These are phyloP conservation scores for Primulina tabacum DNA, from an alignment of 257 asterid genomes.

Conservation along the genomic window DNA sequence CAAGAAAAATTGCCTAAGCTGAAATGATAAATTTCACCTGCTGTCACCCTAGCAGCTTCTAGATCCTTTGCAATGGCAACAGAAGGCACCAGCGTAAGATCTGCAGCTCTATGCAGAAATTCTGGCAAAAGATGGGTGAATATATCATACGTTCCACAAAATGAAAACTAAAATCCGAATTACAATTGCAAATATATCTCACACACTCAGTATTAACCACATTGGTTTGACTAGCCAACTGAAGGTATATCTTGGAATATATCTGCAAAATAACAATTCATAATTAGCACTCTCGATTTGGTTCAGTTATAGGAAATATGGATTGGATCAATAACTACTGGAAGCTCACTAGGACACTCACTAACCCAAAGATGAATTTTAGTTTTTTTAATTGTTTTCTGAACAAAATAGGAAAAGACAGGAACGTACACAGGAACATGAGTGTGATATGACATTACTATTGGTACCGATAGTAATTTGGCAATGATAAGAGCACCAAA, in stretches of 20 bases:
- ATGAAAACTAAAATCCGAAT: slow-evolving; percentile 6
- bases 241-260: slow-evolving; percentile 90
- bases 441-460: slow-evolving; percentile 96
- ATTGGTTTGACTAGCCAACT: slow-evolving; percentile 96
- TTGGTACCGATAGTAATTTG: slow-evolving; percentile 72
- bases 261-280: slow-evolving; percentile 48
- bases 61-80: slow-evolving; percentile 93
- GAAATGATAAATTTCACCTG: slow-evolving; percentile 47
- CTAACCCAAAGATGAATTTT: no score
- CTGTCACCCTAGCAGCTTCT: slow-evolving; percentile 71
- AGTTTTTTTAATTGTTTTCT: background rate
- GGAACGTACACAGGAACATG: slow-evolving; percentile 90
- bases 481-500: slow-evolving; percentile 92
- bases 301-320: background rate
- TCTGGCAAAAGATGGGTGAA: slow-evolving; percentile 44
- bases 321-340: background rate
- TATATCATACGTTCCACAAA: slow-evolving; percentile 16
- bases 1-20: slow-evolving; percentile 4
- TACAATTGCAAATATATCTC: slow-evolving; percentile 12
- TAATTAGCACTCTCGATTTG: slow-evolving; percentile 29
- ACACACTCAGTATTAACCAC: slow-evolving; percentile 89
- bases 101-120: slow-evolving; percentile 93
- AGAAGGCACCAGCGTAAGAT: slow-evolving; percentile 90
- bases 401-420: background rate
- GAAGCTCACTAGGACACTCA: background rate